Evolutionary conservation across 305 asterid genomes (phyloP), one percentile per base, ranked within the genome.

Genomic region (Fraxinus greggii): DNA sequence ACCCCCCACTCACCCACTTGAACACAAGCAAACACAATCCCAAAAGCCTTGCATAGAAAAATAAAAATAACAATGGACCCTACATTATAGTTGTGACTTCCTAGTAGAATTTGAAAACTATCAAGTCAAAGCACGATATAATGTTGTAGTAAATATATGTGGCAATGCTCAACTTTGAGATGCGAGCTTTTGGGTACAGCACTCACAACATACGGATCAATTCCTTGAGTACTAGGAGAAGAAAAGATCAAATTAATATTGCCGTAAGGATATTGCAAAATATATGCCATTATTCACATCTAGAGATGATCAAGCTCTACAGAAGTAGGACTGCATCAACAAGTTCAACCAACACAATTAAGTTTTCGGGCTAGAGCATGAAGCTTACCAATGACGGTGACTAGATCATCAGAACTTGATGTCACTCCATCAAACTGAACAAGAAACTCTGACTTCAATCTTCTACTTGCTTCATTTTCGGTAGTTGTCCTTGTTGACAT

Each of bases 401-500:
- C 94, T 87, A 94, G 90, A 89, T 92, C 99, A 76, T 91, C 91
- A 76, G 98, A 92, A 87, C 80, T 90, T 75, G 98, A 94, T 59
- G 97, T 84, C 56, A 96, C 99, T 83, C 99, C 99, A 86, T 96
- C 99, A 69, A 96, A 96, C 88, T 96, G 99, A 84, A 96, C 93
- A 81, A 96, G 90, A 82, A 96, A 96, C 89, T 96, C 99, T 0
- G 99, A 96, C 83, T 96, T 96, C 90, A 96, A 83, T 90, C 99
- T 94, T 89, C 99, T 89, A 90, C 98, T 96, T 54, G 99, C 96
- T 94, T 96, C 99, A 89, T 96, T 93, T 87, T 96, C 99, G 78
- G 85, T 90, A 78, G 93, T 90, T 12, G 97, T 96, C 86, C 99
- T 94, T 67, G 98, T 87, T 75, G 99, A 96, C 99, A 96, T 96